These are phyloP conservation scores for Elongisporangium prolatum DNA, from an alignment of 352 stramenopile genomes.

Conservation along the genomic window DNA sequence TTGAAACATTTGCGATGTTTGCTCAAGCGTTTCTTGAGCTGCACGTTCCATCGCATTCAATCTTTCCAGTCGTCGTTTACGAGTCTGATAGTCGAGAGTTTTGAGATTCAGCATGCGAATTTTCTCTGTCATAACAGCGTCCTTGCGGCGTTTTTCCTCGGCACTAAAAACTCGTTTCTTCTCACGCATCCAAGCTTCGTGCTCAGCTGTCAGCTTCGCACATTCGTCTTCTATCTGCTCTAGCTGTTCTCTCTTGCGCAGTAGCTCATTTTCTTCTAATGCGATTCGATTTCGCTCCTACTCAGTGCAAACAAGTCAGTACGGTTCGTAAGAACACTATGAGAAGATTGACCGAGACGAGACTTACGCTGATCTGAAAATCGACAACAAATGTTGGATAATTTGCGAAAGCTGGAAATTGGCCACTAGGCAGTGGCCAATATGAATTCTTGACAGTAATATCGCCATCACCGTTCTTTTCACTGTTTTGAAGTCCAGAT, in stretches of 20 bases:
- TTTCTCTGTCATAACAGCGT: slow-evolving; percentile 59
- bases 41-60: slow-evolving; percentile 54
- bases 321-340: slow-evolving; percentile 2
- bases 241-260: slow-evolving; percentile 59
- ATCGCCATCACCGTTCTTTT: neutral
- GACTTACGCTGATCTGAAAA: slow-evolving; percentile 75
- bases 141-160: slow-evolving; percentile 56
- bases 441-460: slow-evolving; percentile 7
- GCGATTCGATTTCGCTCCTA: slow-evolving; percentile 82
- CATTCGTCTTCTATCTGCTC: slow-evolving; percentile 50
- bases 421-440: slow-evolving; percentile 60
- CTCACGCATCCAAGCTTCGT: slow-evolving; percentile 64
- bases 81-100: slow-evolving; percentile 65
- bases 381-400: slow-evolving; percentile 82
- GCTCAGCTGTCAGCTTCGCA: slow-evolving; percentile 45
- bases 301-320: neutral
- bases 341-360: too few species aligned
- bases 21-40: slow-evolving; percentile 56
- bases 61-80: slow-evolving; percentile 55
- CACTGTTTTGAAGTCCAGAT: slow-evolving; percentile 20
- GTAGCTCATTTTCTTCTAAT: slow-evolving; percentile 62
- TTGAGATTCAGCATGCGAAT: slow-evolving; percentile 60
- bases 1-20: slow-evolving; percentile 56
- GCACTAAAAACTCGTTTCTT: slow-evolving; percentile 46
- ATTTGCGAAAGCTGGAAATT: slow-evolving; percentile 77